Percentiles rank a stretch among this genome's conserved stretches.
These are phyloP conservation scores for Raddia distichophylla DNA, from an alignment of 176 grass and related monocot genomes.

Conservation along the genomic window DNA sequence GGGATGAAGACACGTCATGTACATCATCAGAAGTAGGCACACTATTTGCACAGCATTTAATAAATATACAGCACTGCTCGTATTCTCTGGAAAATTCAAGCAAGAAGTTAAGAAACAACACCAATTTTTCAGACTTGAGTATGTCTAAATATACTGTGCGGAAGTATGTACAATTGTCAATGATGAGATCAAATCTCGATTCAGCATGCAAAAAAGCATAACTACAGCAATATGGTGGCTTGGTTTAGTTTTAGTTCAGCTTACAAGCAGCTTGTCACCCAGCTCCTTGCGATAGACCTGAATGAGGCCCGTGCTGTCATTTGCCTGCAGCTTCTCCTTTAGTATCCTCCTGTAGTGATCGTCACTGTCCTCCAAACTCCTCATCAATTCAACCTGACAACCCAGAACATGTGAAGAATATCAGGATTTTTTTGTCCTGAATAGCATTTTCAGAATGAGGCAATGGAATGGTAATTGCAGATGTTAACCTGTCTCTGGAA, in stretches of 20 bases:
- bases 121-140: constrained; percentile 10
- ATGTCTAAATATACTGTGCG: background rate
- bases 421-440: background rate
- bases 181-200: background rate
- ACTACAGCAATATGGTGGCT: constrained; percentile 7
- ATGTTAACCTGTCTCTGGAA: constrained; percentile 87
- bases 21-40: no score
- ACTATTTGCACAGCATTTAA: no score
- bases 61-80: background rate
- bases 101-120: background rate
- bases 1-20: no score
- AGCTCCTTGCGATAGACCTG: constrained; percentile 91
- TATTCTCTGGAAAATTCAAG: background rate
- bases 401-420: background rate
- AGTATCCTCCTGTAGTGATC: constrained; percentile 74
- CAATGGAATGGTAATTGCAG: background rate
- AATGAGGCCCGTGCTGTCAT: constrained; percentile 73
- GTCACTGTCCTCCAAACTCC: constrained; percentile 78
- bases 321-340: constrained; percentile 79
- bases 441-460: background rate
- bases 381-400: constrained; percentile 78
- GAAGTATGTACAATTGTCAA: constrained; percentile 39
- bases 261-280: constrained; percentile 62
- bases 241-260: background rate
- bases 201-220: background rate